A percentile compares a stretch with the other conserved stretches of the same genome.
These are phyloP conservation scores for Zizania latifolia DNA, from an alignment of 176 grass and related monocot species.

Conservation along the genomic window DNA sequence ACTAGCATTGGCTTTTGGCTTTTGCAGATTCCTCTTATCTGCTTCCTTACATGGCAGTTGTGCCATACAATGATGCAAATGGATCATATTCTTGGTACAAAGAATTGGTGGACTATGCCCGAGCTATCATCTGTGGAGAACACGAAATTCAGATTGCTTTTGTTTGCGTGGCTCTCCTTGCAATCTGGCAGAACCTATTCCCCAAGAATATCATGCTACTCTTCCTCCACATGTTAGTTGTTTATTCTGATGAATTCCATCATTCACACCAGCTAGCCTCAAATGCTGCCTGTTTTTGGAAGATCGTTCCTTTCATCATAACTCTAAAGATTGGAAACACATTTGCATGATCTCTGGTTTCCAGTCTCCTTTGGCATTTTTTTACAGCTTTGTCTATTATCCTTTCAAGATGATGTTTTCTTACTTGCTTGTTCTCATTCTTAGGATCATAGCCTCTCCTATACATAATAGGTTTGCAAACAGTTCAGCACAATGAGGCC, in stretches of 20 bases:
- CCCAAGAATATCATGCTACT: conserved; percentile 19
- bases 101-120: conserved; percentile 10
- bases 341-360: conserved; percentile 7
- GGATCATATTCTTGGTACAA: too few species aligned
- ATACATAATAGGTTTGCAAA: conserved; percentile 4
- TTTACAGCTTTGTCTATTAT: background rate
- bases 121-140: background rate
- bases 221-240: conserved; percentile 21
- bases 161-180: conserved; percentile 35
- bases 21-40: conserved; percentile 47
- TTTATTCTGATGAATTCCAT: conserved; percentile 15
- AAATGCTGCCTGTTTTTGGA: background rate
- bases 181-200: conserved; percentile 30
- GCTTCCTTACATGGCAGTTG: conserved; percentile 24
- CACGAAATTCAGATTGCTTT: conserved; percentile 20
- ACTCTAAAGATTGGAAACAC: conserved; percentile 8
- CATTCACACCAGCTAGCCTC: conserved; percentile 1
- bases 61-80: conserved; percentile 2
- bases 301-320: background rate
- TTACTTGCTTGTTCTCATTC: conserved; percentile 35
- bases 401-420: conserved; percentile 21
- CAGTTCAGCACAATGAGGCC: conserved; percentile 47
- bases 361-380: background rate
- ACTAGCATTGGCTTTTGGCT: conserved; percentile 8
- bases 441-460: conserved; percentile 26